Evolutionary conservation across 2,329 filamentous ascomycete species (phyloP).

Genomic region (Colletotrichum tamarilloi): DNA sequence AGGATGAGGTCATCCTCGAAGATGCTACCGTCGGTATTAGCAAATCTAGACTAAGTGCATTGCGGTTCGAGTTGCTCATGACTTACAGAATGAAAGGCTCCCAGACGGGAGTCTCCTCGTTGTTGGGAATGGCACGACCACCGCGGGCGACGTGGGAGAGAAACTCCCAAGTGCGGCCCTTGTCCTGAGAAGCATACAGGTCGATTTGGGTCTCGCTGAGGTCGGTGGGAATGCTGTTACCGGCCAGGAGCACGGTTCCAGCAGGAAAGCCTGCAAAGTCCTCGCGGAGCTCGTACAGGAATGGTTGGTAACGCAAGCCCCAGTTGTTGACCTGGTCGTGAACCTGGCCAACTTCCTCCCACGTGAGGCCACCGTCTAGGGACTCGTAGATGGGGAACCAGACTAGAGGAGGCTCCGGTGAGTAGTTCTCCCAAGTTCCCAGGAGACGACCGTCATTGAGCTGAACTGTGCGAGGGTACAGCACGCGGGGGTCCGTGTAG

Average conservation of each 20-base stretch:
- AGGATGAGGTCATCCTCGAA: conserved; percentile 69
- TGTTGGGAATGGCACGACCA: conserved; percentile 70
- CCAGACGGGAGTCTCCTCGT: conserved; percentile 77
- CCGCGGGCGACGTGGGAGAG: conserved; percentile 73
- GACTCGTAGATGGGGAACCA: conserved; percentile 66
- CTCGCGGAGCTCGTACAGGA: conserved; percentile 71
- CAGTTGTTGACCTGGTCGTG: conserved; percentile 72
- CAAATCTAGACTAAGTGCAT: no score
- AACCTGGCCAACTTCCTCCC: conserved; percentile 72
- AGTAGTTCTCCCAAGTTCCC: conserved; percentile 68
- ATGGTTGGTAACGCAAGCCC: conserved; percentile 77
- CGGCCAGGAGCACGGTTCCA: conserved; percentile 72
- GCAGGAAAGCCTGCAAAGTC: conserved; percentile 66
- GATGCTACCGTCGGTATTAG: conserved; percentile 46
- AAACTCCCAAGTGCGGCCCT: conserved; percentile 73
- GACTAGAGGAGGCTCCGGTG: conserved; percentile 64
- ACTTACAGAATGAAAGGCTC: conserved; percentile 72
- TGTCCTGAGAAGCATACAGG: conserved; percentile 73
- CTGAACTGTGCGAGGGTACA: conserved; percentile 57
- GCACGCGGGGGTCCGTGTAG: conserved; percentile 55
- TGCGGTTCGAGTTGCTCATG: no score
- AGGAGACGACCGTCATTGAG: conserved; percentile 59
- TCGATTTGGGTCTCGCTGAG: conserved; percentile 75
- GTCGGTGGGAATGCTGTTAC: conserved; percentile 69
- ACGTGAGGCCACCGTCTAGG: conserved; percentile 66